Conservation (phyloP, 768 basidiomycete genomes). For the Mycena floridula region DNA sequence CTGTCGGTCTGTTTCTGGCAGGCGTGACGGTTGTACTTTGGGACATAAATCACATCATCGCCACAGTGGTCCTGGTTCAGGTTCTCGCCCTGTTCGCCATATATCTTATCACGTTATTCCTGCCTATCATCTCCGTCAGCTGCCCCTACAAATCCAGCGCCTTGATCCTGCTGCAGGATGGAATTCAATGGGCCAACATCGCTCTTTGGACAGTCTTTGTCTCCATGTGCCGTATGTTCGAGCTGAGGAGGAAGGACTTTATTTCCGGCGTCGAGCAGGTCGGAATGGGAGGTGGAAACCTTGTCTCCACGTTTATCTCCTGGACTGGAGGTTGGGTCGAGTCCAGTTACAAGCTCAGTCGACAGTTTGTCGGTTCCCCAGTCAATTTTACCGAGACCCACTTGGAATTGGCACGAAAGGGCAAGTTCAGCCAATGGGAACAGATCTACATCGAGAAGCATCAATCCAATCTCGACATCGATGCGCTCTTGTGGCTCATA, state of each 20-base stretch:
- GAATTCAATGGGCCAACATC: neutral
- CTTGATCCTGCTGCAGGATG: slow-evolving; percentile 6
- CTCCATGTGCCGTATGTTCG: neutral
- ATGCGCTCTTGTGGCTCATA: neutral
- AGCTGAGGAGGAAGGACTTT: neutral
- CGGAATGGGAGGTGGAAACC: neutral
- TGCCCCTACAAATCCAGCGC: slow-evolving; percentile 14
- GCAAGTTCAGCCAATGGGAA: neutral
- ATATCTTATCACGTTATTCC: slow-evolving; percentile 6
- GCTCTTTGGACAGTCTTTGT: slow-evolving; percentile 1
- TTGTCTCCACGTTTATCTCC: neutral
- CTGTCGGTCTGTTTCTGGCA: slow-evolving; percentile 14
- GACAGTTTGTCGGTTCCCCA: neutral
- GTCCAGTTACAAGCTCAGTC: neutral
- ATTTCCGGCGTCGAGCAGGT: neutral
- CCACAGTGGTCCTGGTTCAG: slow-evolving; percentile 5
- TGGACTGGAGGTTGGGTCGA: neutral
- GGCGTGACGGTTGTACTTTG: slow-evolving; percentile 13
- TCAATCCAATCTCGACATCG: neutral
- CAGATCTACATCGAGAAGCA: neutral
- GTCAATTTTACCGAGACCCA: slow-evolving; percentile 7
- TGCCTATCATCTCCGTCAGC: slow-evolving; percentile 8
- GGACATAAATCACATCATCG: slow-evolving; percentile 8
- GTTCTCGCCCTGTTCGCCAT: slow-evolving; percentile 6
- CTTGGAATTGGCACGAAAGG: neutral